phyloP scores from a whole-genome alignment of 306 rosid genomes.

The Senna tora region DNA sequence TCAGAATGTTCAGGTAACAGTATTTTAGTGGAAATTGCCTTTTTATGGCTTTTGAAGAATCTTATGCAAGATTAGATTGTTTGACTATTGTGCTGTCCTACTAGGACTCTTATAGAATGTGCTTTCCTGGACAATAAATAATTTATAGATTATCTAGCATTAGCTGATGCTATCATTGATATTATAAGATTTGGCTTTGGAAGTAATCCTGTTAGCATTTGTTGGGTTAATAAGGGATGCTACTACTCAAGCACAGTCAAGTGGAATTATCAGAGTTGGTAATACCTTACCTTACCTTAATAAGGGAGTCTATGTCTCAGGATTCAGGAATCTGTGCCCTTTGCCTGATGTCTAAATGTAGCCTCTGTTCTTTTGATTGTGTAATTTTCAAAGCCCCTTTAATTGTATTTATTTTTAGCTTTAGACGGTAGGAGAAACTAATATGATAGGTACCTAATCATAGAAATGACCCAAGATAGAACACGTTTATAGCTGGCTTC shows the following conservation, averaged over 20 bases:
- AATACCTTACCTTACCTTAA: not conserved
- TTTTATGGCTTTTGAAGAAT: not conserved
- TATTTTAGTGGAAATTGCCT: not conserved
- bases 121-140: not conserved
- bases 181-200: not conserved
- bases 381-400: not conserved
- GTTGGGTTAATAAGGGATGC: not conserved
- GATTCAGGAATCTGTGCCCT: not conserved
- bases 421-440: too few species aligned
- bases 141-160: not conserved
- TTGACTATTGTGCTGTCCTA: not conserved
- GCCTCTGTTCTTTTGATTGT: constrained; percentile 14
- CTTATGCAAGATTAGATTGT: not conserved
- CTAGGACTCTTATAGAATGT: not conserved
- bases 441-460: too few species aligned
- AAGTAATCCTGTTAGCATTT: not conserved
- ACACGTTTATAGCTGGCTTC: too few species aligned
- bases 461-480: too few species aligned
- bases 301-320: not conserved
- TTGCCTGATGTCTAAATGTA: constrained; percentile 1
- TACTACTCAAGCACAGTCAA: not conserved
- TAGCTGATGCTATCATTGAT: not conserved
- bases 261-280: not conserved
- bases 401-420: too few species aligned
- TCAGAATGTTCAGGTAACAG: constrained; percentile 69